Evolutionary conservation across 2,329 filamentous ascomycete genomes (phyloP).

Genomic region (Pyrenochaeta sp.): DNA sequence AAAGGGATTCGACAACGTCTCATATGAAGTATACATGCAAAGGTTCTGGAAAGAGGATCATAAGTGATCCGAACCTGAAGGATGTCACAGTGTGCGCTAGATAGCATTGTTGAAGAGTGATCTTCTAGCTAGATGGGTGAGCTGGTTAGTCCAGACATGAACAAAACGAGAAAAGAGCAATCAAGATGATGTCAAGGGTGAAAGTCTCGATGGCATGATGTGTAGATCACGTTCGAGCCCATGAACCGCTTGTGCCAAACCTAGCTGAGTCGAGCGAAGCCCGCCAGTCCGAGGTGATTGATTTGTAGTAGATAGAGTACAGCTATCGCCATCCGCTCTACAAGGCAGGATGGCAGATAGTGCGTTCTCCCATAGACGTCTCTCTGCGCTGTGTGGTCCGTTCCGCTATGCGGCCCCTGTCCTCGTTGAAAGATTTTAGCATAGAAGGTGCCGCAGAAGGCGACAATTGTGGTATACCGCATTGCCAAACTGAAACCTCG

Average conservation of each 20-base stretch:
- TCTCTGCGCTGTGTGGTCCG: constrained; percentile 17
- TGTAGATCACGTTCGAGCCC: constrained; percentile 50
- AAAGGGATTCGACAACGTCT: constrained; percentile 29
- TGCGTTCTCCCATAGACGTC: constrained; percentile 43
- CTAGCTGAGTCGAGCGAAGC: constrained; percentile 35
- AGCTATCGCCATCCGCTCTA: constrained; percentile 47
- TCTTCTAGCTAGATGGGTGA: constrained; percentile 24
- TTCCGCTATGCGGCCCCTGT: constrained; percentile 21
- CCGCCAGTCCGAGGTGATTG: constrained; percentile 31
- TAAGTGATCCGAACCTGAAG: constrained; percentile 30
- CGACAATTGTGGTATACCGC: constrained; percentile 37
- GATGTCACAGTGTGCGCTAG: constrained; percentile 26
- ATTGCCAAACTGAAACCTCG: constrained; percentile 19
- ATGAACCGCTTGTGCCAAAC: constrained; percentile 43
- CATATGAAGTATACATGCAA: constrained; percentile 28
- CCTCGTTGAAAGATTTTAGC: constrained; percentile 33
- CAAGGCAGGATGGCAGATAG: constrained; percentile 47
- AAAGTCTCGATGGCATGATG: constrained; percentile 50
- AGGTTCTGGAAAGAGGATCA: constrained; percentile 32
- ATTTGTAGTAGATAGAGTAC: constrained; percentile 47
- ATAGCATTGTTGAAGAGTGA: constrained; percentile 6
- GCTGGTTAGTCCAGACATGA: constrained; percentile 24
- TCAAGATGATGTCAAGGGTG: constrained; percentile 33
- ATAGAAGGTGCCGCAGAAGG: constrained; percentile 19
- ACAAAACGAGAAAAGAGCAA: constrained; percentile 17